Evolutionary conservation across 2,329 filamentous ascomycete genomes (phyloP).

Genomic region (Neurospora sp.): DNA sequence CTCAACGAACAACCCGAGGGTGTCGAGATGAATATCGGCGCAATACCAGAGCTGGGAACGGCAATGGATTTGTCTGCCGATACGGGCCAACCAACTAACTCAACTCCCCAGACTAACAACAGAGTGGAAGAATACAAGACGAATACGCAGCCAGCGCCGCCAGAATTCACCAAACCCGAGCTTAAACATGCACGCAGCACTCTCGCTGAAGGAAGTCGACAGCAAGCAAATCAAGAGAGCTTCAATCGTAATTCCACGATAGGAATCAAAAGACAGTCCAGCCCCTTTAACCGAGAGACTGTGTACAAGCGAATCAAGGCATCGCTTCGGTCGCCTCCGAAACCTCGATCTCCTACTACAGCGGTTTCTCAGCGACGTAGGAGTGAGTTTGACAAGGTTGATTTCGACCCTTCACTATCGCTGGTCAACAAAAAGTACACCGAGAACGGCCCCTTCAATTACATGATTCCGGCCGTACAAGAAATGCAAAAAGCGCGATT

Average conservation of each 20-base stretch:
- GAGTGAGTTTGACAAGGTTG: slow-evolving; percentile 44
- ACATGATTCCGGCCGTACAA: slow-evolving; percentile 24
- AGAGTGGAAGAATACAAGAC: slow-evolving; percentile 2
- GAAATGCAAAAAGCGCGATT: slow-evolving; percentile 20
- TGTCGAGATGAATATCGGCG: slow-evolving; percentile 28
- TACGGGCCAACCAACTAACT: slow-evolving; percentile 4
- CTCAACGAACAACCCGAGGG: slow-evolving; percentile 52
- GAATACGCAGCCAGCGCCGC: slow-evolving; percentile 11
- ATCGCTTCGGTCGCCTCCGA: slow-evolving; percentile 26
- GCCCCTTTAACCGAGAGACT: slow-evolving; percentile 47
- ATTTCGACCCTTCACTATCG: slow-evolving; percentile 42
- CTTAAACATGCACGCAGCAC: slow-evolving; percentile 48
- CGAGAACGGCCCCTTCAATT: slow-evolving; percentile 44
- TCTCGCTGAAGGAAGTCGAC: slow-evolving; percentile 30
- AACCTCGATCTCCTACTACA: slow-evolving; percentile 14
- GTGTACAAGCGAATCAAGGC: slow-evolving; percentile 49
- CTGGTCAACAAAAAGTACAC: slow-evolving; percentile 50
- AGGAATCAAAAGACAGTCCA: slow-evolving; percentile 39
- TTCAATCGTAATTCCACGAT: slow-evolving; percentile 16
- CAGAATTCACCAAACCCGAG: slow-evolving; percentile 49
- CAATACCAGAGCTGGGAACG: slow-evolving; percentile 21
- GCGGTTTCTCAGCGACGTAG: slow-evolving; percentile 24
- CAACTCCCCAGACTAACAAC: background rate
- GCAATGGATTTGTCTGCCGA: slow-evolving; percentile 12
- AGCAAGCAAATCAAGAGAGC: slow-evolving; percentile 21